A percentile compares a stretch with the other conserved stretches of the same genome.
phyloP scores from a whole-genome alignment of 768 basidiomycete genomes.

The Termitomyces sp. region DNA sequence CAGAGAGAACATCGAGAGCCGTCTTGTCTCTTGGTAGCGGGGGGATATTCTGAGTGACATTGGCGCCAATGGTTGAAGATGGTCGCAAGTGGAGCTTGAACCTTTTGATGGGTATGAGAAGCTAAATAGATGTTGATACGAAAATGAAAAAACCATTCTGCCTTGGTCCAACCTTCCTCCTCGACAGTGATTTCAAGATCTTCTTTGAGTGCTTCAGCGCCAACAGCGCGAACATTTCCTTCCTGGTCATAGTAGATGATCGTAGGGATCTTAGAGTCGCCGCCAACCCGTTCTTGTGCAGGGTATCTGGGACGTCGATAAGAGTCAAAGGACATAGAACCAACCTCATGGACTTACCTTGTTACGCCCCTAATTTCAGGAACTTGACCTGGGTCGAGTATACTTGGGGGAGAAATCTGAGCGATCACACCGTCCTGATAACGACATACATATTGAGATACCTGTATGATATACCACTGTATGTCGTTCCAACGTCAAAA shows the following conservation, averaged over 20 bases:
- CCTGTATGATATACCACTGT: constrained; percentile 42
- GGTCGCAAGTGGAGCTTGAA: constrained; percentile 28
- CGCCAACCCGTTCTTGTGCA: constrained; percentile 35
- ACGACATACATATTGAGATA: not conserved
- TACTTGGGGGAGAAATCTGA: constrained; percentile 6
- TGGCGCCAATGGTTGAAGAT: constrained; percentile 12
- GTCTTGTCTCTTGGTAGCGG: constrained; percentile 37
- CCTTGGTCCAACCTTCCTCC: constrained; percentile 22
- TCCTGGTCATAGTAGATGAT: constrained; percentile 38
- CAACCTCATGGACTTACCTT: constrained; percentile 22
- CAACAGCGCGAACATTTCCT: constrained; percentile 35
- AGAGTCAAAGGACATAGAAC: not conserved
- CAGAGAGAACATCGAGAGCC: constrained; percentile 37
- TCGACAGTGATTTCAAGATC: constrained; percentile 31
- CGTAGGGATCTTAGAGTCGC: constrained; percentile 40
- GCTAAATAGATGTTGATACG: constrained; percentile 13
- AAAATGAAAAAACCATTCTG: constrained; percentile 32
- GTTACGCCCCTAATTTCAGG: constrained; percentile 36
- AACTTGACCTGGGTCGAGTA: constrained; percentile 29
- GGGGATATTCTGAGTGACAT: constrained; percentile 17
- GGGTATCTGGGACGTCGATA: constrained; percentile 31
- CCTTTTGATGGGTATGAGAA: constrained; percentile 11
- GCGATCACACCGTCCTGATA: not conserved
- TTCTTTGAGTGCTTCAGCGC: constrained; percentile 39
- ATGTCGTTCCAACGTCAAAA: constrained; percentile 49